Percentiles rank a stretch among this genome's conserved stretches.
Conservation (phyloP, 805 yeast species). For the Candida koratica region DNA sequence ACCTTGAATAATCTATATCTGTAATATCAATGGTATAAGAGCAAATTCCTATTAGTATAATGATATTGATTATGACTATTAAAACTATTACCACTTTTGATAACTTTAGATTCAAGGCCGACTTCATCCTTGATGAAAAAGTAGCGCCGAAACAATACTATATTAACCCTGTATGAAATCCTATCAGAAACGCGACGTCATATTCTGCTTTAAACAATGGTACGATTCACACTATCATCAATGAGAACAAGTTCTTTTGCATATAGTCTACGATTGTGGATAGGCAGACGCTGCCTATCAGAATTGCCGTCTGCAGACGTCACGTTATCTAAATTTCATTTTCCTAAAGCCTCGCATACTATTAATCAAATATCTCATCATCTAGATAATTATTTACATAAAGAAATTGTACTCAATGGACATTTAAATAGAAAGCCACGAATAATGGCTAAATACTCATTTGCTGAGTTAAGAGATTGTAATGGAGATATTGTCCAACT, state of each 20-base stretch:
- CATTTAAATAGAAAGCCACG: conserved; percentile 80
- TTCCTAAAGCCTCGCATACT: conserved; percentile 34
- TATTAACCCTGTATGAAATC: too few species aligned
- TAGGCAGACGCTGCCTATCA: not conserved
- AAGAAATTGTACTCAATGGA: conserved; percentile 57
- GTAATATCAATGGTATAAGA: conserved; percentile 10
- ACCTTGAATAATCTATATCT: conserved; percentile 8
- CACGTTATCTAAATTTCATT: conserved; percentile 30
- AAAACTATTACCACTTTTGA: conserved; percentile 11
- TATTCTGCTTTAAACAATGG: too few species aligned
- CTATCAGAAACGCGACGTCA: too few species aligned
- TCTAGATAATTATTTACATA: conserved; percentile 12
- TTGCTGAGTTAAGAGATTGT: conserved; percentile 72
- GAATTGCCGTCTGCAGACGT: conserved; percentile 20
- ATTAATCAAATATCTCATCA: conserved; percentile 15
- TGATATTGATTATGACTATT: conserved; percentile 13
- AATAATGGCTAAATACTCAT: conserved; percentile 62
- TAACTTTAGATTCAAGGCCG: conserved; percentile 16
- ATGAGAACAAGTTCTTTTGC: too few species aligned
- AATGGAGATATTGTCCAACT: conserved; percentile 64
- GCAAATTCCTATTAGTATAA: conserved; percentile 12
- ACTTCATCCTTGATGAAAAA: conserved; percentile 13
- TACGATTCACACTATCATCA: too few species aligned
- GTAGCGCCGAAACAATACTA: too few species aligned
- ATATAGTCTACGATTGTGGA: not conserved